phyloP scores from a whole-genome alignment of 495 filamentous ascomycete genomes.

The Penicillium waksmanii region DNA sequence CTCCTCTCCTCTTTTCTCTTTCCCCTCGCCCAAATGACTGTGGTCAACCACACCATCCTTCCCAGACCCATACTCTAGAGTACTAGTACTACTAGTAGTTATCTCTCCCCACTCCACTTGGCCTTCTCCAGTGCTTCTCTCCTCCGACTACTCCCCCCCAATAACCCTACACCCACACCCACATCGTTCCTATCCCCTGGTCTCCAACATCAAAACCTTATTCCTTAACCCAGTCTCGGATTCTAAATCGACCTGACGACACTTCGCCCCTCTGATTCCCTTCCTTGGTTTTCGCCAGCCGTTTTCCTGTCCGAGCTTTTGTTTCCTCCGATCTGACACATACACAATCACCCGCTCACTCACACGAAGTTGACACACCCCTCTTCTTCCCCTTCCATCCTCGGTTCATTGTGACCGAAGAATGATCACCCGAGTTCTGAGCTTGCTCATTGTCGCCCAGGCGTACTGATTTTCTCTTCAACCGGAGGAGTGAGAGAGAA shows the following conservation, averaged over 20 bases:
- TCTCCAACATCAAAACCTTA: not conserved
- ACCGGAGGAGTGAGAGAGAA: conserved; percentile 39
- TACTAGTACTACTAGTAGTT: too few relatives aligned
- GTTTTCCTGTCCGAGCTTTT: conserved; percentile 3
- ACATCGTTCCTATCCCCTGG: too few relatives aligned
- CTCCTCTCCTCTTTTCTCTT: not conserved
- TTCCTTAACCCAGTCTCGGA: not conserved
- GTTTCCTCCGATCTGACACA: not conserved
- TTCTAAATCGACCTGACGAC: conserved; percentile 13
- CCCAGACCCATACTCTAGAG: too few relatives aligned
- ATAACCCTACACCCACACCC: too few relatives aligned
- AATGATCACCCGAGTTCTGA: conserved; percentile 36
- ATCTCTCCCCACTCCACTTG: conserved; percentile 7
- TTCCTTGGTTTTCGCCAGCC: conserved; percentile 2
- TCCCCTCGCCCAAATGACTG: conserved; percentile 6
- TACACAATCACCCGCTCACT: not conserved
- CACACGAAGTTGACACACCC: conserved; percentile 6
- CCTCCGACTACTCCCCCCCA: too few relatives aligned
- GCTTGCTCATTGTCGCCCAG: conserved; percentile 40
- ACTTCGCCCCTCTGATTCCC: conserved; percentile 17
- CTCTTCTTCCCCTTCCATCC: conserved; percentile 1
- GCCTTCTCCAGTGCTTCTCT: not conserved
- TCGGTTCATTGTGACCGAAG: conserved; percentile 39
- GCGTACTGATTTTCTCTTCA: conserved; percentile 38
- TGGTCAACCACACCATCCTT: too few relatives aligned